Evolutionary conservation across 2,329 filamentous ascomycete species (phyloP), one percentile per base, ranked within the genome.

Genomic region (Nothomitra cinnamomea): DNA sequence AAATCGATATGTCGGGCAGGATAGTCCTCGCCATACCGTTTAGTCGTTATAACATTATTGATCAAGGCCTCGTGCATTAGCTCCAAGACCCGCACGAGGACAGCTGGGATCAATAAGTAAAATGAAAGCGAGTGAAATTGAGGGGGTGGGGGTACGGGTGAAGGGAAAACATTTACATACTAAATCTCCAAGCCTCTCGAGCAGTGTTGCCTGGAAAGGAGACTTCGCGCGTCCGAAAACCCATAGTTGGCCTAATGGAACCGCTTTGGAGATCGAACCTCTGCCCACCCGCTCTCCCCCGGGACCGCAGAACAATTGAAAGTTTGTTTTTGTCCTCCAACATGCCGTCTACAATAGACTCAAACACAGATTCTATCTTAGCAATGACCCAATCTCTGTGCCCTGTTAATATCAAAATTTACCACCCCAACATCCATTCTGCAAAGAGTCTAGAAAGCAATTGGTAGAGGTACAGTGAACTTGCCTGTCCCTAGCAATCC

Each of bases 21-120:
- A 13, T 21, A 1, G 7, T n/a, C 13, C 19, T 49, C 22, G 49
- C 60, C 65, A 43, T 51, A 82, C 79, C 80, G 77, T 64, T 83
- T 84, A 1, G 80, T 82, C 19, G 80, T 69, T 2, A 78, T 60
- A 7, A 66, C 71, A 1, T 74, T 77, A 0, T 73, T 70, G 0
- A 75, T 65, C 1, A 83, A 65, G 2, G 79, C 77, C 59, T 78
- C 73, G 56, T 80, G 79, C 0, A 75, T 73, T 1, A 80, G 59
- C 58, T 80, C 74, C 10, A 84, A 67, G 48, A 83, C 75, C 7
- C 74, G 69, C 28, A 83, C 65, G 5, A 82, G 60, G 3, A 74
- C 72, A 36, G 75, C 79, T 83, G 51, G 17, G 28, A 52, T 51
- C 22, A 53, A 54, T 48, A 48, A 22, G 10, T 47, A 17, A 36